Percentiles rank a stretch among this genome's conserved stretches.
Evolutionary conservation across 805 yeast genomes (phyloP).

Genomic region (Ogataea ganodermae): DNA sequence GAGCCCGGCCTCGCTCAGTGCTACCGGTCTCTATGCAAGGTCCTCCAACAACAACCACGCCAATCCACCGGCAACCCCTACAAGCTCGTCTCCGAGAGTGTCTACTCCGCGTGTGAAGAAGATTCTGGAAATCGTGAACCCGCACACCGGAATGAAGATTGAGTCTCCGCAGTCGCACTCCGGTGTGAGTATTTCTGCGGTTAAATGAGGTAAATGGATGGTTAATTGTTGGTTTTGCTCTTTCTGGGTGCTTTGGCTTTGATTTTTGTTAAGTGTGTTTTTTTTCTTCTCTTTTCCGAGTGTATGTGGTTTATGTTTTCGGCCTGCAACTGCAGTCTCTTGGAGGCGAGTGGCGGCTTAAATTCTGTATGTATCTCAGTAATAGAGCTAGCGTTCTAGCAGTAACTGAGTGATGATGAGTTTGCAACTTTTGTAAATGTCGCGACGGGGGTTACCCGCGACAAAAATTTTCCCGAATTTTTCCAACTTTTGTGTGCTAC

Average conservation of each 20-base stretch:
- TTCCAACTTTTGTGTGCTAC: neutral
- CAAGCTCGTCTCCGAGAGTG: constrained; percentile 42
- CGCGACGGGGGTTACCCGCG: constrained; percentile 1
- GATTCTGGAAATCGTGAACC: constrained; percentile 63
- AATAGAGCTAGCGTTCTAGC: constrained; percentile 3
- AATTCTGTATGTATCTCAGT: neutral
- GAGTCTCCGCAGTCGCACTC: constrained; percentile 47
- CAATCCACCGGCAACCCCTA: constrained; percentile 12
- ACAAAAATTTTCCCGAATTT: neutral
- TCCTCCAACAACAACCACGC: constrained; percentile 6
- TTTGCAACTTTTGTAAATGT: neutral
- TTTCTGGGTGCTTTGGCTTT: neutral
- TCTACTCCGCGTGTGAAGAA: constrained; percentile 61
- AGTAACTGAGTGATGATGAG: neutral
- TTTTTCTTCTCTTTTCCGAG: neutral
- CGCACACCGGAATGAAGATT: constrained; percentile 58
- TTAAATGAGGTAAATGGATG: constrained; percentile 13
- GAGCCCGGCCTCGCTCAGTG: constrained; percentile 15
- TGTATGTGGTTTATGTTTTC: neutral
- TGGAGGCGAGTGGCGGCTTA: neutral
- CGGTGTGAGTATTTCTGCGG: constrained; percentile 10
- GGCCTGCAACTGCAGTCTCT: neutral
- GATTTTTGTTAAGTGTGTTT: neutral
- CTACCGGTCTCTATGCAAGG: constrained; percentile 19
- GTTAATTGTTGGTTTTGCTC: neutral